Base-by-base conservation (phyloP, 108 stramenopile genomes). In the Asterionellopsis glacialis region DNA sequence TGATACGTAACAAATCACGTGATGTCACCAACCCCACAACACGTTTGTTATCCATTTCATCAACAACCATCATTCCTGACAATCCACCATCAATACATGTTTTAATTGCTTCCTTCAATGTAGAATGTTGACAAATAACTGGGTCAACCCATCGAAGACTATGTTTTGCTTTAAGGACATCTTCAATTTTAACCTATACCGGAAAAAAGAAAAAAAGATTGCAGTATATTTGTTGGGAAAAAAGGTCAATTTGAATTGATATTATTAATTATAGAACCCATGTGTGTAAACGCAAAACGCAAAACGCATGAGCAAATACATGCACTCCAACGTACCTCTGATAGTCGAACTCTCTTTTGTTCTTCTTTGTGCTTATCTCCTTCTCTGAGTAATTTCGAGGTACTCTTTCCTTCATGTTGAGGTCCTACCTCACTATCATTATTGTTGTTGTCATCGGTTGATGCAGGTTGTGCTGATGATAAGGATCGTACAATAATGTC, bases 41-140 rank as follows among this genome's bases (percentile, higher is more conserved):
- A 41, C 72, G 79, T 41, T 64, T 67, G 52, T 64, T 54, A 28
- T 57, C 57, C 48, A 55, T 45, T 18, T 51, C 58, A 52, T 88
- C 85, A 13, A 93, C 74, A 15, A 93, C 92, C 92, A 93, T 93
- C 85, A 88, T 82, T 0, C 77, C 92, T 15, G 68, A 73, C 15
- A 93, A 57, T 38, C 87, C 88, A 25, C 82, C 79, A 51, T 90
- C 87, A 61, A 93, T 90, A 45, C 69, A 74, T 0, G 77, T 67
- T 24, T 59, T 55, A 43, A 89, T 83, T 11, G 88, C 88, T 33
- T 88, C 76, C n/a, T 64, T 51, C 11, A 93, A 47, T 13, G 84
- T 86, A 14, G 86, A 65, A 42, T 76, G 52, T 51, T 73, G 61
- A 45, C 41, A 54, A 49, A 93, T 86, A 7, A 85, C 77, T 11